Evolutionary conservation across 768 basidiomycete genomes (phyloP).

Genomic region (Pholiota conissans): DNA sequence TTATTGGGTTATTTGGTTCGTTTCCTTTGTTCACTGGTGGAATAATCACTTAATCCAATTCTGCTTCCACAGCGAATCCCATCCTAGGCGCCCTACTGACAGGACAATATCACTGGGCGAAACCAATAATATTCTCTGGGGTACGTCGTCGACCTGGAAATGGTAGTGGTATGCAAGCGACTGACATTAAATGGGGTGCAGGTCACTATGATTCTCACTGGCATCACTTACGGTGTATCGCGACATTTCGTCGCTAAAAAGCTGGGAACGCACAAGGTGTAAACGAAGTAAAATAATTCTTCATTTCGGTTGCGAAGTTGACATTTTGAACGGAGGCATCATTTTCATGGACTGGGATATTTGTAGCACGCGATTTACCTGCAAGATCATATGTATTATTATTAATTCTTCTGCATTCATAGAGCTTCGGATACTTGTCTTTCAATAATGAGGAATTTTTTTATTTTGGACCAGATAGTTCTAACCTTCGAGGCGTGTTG

Average conservation of each 20-base stretch:
- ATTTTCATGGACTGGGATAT: too few species aligned
- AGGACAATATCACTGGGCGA: conserved; percentile 41
- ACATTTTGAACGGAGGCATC: too few species aligned
- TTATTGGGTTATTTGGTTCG: conserved; percentile 36
- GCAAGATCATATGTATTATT: too few species aligned
- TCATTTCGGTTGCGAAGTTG: too few species aligned
- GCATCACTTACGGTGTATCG: conserved; percentile 19
- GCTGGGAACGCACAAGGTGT: conserved; percentile 26
- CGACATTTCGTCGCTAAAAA: conserved; percentile 19
- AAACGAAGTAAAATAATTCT: not conserved
- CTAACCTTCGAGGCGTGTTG: too few species aligned
- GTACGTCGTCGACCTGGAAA: conserved; percentile 17
- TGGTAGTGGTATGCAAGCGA: too few species aligned
- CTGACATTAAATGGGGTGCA: not conserved
- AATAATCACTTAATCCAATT: not conserved
- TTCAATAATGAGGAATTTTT: too few species aligned
- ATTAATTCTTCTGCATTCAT: too few species aligned
- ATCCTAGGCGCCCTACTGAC: conserved; percentile 54
- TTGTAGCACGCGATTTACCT: too few species aligned
- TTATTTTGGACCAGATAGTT: too few species aligned
- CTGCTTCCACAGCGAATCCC: conserved; percentile 34
- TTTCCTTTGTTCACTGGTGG: too few species aligned
- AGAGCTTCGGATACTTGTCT: too few species aligned
- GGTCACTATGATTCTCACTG: conserved; percentile 18
- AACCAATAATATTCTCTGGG: conserved; percentile 40